phyloP scores from a whole-genome alignment of 805 yeast genomes.

The Pachysolen tannophilus region DNA sequence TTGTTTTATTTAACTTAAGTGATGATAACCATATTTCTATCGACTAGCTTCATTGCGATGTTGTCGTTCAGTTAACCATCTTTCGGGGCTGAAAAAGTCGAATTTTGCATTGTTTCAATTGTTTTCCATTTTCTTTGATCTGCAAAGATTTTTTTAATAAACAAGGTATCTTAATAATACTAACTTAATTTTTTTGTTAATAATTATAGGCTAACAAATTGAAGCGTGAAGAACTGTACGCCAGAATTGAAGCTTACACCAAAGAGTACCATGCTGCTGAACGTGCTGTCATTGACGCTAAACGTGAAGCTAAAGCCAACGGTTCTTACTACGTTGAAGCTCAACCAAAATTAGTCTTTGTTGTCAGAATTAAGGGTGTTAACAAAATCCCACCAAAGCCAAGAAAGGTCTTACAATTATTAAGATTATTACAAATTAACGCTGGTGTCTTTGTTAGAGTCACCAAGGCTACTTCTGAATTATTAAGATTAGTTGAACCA shows the following conservation, averaged over 20 bases:
- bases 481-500: conserved; percentile 91
- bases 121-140: no score
- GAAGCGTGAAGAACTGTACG: conserved; percentile 45
- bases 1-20: conserved; percentile 17
- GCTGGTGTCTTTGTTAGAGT: conserved; percentile 92
- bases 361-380: conserved; percentile 98
- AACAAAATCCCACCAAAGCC: conserved; percentile 98
- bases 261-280: conserved; percentile 91
- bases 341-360: conserved; percentile 90
- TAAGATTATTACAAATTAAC: conserved; percentile 90
- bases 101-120: no score
- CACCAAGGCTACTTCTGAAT: conserved; percentile 92
- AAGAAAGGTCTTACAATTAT: conserved; percentile 94
- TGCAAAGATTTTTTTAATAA: no score
- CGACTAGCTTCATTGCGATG: conserved; percentile 71
- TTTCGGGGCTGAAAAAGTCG: conserved; percentile 71
- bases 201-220: conserved; percentile 31
- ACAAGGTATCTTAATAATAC: no score
- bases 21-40: conserved; percentile 46
- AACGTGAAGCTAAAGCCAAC: conserved; percentile 89
- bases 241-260: conserved; percentile 95
- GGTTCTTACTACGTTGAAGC: conserved; percentile 94
- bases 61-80: conserved; percentile 74
- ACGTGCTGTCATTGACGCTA: conserved; percentile 78
- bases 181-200: not conserved